Conservation (phyloP, 805 yeast species). For the Wickerhamomyces strasburgensis region DNA sequence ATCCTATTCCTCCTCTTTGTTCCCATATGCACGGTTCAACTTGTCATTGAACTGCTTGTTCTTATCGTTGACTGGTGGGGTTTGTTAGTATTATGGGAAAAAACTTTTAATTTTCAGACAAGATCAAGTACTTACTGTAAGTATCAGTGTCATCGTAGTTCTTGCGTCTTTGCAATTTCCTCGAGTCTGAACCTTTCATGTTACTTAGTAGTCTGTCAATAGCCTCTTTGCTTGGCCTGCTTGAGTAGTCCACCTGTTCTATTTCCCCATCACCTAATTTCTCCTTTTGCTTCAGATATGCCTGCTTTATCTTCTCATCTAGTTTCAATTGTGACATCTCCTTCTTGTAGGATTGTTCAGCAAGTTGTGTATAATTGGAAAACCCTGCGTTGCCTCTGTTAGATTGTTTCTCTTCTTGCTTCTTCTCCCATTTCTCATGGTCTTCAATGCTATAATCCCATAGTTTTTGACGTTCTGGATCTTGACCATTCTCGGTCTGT, state of each 20-base stretch:
- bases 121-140: conserved; percentile 23
- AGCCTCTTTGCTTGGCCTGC: conserved; percentile 34
- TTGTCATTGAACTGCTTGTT: conserved; percentile 72
- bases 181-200: conserved; percentile 17
- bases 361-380: conserved; percentile 49
- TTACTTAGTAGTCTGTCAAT: conserved; percentile 29
- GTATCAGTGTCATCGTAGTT: conserved; percentile 30
- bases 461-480: conserved; percentile 38
- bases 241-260: conserved; percentile 22
- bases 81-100: conserved; percentile 28
- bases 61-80: conserved; percentile 49
- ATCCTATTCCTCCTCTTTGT: too few species aligned
- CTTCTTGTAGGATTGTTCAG: conserved; percentile 56
- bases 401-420: conserved; percentile 26
- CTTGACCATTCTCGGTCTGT: conserved; percentile 31
- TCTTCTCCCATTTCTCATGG: conserved; percentile 56
- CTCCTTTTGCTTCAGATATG: conserved; percentile 37
- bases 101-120: too few species aligned
- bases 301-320: conserved; percentile 34
- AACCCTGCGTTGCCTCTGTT: conserved; percentile 34
- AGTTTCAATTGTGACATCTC: conserved; percentile 37
- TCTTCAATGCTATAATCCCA: conserved; percentile 62
- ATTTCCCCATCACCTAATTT: conserved; percentile 12
- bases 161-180: conserved; percentile 36
- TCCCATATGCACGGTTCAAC: conserved; percentile 39